A percentile compares a stretch with the other conserved stretches of the same genome.
These are phyloP conservation scores for Penicillium desertorum DNA, from an alignment of 495 filamentous ascomycete species.

Conservation along the genomic window DNA sequence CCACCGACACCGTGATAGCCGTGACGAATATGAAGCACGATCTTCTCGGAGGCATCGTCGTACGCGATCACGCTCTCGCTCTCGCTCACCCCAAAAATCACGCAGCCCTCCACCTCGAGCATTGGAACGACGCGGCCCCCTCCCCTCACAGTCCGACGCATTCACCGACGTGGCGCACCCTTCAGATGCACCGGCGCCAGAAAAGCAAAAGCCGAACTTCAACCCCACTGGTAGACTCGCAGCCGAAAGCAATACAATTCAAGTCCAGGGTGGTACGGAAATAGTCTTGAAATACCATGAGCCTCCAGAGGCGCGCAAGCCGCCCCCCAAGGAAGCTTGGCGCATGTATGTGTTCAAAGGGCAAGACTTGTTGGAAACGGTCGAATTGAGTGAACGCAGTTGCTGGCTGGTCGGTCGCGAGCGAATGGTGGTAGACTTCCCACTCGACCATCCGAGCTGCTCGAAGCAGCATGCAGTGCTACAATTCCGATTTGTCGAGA, in stretches of 20 bases:
- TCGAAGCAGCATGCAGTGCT: constrained; percentile 94
- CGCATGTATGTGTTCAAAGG: constrained; percentile 94
- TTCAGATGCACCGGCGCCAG: constrained; percentile 36
- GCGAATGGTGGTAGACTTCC: constrained; percentile 72
- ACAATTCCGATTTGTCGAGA: constrained; percentile 84
- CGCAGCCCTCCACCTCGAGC: constrained; percentile 29
- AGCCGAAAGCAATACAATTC: constrained; percentile 82
- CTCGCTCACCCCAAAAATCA: constrained; percentile 37
- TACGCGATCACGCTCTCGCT: constrained; percentile 31
- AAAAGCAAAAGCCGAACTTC: constrained; percentile 89
- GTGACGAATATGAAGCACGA: constrained; percentile 25
- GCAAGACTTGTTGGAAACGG: constrained; percentile 71
- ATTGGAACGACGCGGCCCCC: constrained; percentile 51
- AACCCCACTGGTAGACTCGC: constrained; percentile 77
- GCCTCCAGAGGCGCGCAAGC: constrained; percentile 87
- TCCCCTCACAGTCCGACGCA: constrained; percentile 70
- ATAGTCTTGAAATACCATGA: constrained; percentile 93
- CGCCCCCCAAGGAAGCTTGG: constrained; percentile 74
- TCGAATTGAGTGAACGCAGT: constrained; percentile 69
- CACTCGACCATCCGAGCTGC: constrained; percentile 85
- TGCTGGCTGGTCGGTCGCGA: constrained; percentile 93
- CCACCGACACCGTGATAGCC: constrained; percentile 32
- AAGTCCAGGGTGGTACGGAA: constrained; percentile 57
- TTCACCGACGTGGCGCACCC: constrained; percentile 55
- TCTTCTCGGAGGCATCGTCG: constrained; percentile 31